Evolutionary conservation across 495 filamentous ascomycete species (phyloP), one percentile per base, ranked within the genome.

Genomic region (Achaetomiella virescens): DNA sequence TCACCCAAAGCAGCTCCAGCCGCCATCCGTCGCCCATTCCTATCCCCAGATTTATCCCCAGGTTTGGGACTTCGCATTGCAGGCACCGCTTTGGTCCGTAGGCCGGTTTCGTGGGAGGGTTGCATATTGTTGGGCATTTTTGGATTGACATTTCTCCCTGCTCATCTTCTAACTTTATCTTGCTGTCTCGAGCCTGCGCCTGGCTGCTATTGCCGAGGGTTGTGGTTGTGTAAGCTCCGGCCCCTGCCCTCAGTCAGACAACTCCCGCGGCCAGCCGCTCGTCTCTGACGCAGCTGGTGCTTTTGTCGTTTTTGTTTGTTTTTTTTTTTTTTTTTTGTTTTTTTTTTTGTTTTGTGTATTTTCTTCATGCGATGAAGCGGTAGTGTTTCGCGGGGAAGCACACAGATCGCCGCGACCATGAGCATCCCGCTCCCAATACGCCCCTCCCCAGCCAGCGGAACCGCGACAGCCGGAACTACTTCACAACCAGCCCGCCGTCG

Each of bases 391-490:
- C 35, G 33, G 45, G 33, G 36, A 38, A 43, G 31, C 2, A 36
- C 17, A 37, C 35, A 55, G 35, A 41, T 48, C 38, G 40, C 52
- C 42, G 44, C 55, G 55, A 60, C 56, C 59, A 71, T 70, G 79
- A 80, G 72, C 61, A 63, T 81, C 66, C 75, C 72, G 46, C 69
- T 79, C 38, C 78, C 79, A 33, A 60, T 80, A 46, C 74, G 73
- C 49, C 44, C 72, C 31, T 68, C 72, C 55, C 74, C 27, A 78
- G 73, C 56, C 57, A 67, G 59, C 65, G 79, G 59, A 81, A 81
- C 58, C 75, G 77, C 57, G 76, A 77, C 41, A 81, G 78, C 61
- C 72, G 78, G 61, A 76, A 74, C 62, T 78, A 79, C 59, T 80
- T 78, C 61, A 76, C 71, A 56, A 22, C 25, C 41, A 78, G 75